phyloP scores from a whole-genome alignment of 306 rosid species.

The Alnus glutinosa region DNA sequence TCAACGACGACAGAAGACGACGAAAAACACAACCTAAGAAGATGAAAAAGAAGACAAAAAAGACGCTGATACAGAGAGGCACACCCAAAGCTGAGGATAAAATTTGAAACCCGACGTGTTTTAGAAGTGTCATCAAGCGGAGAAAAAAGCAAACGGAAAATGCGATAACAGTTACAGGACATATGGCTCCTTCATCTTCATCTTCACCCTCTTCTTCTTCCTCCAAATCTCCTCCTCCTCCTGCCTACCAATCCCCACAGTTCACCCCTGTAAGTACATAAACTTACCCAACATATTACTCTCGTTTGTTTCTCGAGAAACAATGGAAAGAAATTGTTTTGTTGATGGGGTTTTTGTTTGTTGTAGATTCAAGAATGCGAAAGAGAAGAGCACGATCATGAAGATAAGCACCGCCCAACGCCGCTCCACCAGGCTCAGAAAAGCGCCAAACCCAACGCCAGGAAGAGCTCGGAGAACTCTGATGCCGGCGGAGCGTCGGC shows the following conservation, averaged over 20 bases:
- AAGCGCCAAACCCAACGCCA: conserved; percentile 29
- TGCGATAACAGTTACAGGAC: neutral
- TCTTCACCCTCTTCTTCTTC: conserved; percentile 31
- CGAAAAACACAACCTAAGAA: conserved; percentile 19
- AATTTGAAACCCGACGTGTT: neutral
- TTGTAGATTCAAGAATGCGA: conserved; percentile 71
- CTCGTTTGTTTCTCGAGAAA: conserved; percentile 20
- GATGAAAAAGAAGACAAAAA: conserved; percentile 10
- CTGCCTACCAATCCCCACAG: conserved; percentile 28
- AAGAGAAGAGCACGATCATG: conserved; percentile 55
- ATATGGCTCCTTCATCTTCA: conserved; percentile 40
- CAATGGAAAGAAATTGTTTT: neutral
- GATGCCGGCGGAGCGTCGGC: conserved; percentile 28
- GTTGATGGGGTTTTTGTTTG: conserved; percentile 5
- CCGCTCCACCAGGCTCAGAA: conserved; percentile 41
- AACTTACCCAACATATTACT: neutral
- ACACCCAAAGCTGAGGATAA: neutral
- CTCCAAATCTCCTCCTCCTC: conserved; percentile 41
- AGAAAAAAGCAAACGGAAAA: conserved; percentile 1
- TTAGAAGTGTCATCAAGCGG: neutral
- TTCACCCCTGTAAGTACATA: conserved; percentile 47
- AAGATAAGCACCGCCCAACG: conserved; percentile 47
- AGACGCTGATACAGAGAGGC: neutral
- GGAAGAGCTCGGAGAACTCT: conserved; percentile 51
- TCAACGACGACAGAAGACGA: conserved; percentile 27